Evolutionary conservation across 164 flowering plant species (phyloP).

Genomic region (Aristolochia fimbriata): DNA sequence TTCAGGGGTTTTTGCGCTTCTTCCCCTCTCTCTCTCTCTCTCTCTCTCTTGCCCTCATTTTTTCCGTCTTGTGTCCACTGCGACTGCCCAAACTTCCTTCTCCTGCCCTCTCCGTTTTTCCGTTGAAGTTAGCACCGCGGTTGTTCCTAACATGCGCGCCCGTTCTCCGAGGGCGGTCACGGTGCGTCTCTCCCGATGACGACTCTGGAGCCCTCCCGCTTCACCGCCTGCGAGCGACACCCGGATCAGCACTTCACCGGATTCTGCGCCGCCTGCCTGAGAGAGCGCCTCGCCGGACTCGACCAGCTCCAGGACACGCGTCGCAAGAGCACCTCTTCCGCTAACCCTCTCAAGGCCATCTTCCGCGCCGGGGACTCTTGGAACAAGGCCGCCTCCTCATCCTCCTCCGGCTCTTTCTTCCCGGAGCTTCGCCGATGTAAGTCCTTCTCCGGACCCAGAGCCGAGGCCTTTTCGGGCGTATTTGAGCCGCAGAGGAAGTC

Average conservation of each 20-base stretch:
- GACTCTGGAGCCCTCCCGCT: constrained; percentile 19
- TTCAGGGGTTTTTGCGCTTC: constrained; percentile 14
- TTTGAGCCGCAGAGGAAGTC: constrained; percentile 78
- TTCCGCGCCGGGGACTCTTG: constrained; percentile 6
- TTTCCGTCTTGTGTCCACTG: too few species aligned
- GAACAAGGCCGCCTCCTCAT: constrained; percentile 7
- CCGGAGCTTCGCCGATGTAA: constrained; percentile 82
- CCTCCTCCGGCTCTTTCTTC: constrained; percentile 15
- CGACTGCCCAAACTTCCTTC: too few species aligned
- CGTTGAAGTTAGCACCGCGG: neutral
- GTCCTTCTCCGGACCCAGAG: constrained; percentile 57
- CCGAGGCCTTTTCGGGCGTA: constrained; percentile 44
- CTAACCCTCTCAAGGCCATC: constrained; percentile 7
- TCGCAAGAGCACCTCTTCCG: constrained; percentile 3
- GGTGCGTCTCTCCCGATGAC: constrained; percentile 8
- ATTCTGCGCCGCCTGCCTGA: constrained; percentile 77
- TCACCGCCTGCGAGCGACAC: constrained; percentile 54
- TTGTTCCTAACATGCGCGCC: constrained; percentile 12
- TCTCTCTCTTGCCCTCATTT: constrained; percentile 2
- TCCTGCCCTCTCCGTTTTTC: neutral
- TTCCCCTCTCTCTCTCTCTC: constrained; percentile 2
- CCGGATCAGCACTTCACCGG: constrained; percentile 63
- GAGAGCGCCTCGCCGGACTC: constrained; percentile 71
- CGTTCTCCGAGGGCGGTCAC: constrained; percentile 8
- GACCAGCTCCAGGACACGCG: constrained; percentile 15